Evolutionary conservation across 1,139 yeast genomes (phyloP), one percentile per base, ranked within the genome.

Genomic region (Lodderomyces elongisporus): DNA sequence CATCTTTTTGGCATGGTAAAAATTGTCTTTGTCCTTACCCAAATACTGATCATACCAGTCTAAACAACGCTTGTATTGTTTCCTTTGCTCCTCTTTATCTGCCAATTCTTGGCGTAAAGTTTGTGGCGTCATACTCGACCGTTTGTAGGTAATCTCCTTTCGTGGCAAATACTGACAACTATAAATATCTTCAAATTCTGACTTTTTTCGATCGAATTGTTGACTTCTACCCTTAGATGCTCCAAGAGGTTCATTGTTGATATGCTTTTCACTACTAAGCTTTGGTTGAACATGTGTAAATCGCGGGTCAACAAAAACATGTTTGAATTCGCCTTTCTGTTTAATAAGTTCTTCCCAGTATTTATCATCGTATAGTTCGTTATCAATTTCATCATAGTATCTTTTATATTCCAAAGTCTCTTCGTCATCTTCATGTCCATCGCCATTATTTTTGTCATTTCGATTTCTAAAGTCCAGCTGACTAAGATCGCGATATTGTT

Each of bases 61-160:
- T 3, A 49, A 28, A 10, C 54, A 41, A 17, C 43, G 43, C 3
- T 33, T 27, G 14, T 62, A 46, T 14, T 44, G 56, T 2, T 39
- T 41, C 34, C 62, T 44, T 34, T 66, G 48, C 21, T 42, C 48
- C 30, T 58, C 62, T 33, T 49, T 51, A 32, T 49, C n/a, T n/a
- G n/a, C n/a, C n/a, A n/a, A n/a, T n/a, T n/a, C n/a, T n/a, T n/a
- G n/a, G n/a, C n/a, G n/a, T n/a, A n/a, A n/a, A n/a, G n/a, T n/a
- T n/a, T n/a, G n/a, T n/a, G n/a, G n/a, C n/a, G n/a, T n/a, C n/a
- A n/a, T n/a, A n/a, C n/a, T n/a, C n/a, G n/a, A n/a, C n/a, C n/a
- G n/a, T n/a, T n/a, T n/a, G n/a, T n/a, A n/a, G 1, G 46, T 39
- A 3, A 58, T 38, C 27, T 60, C n/a, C n/a, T n/a, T 45, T 34